Conservation (phyloP, 768 basidiomycete species). For the Rhizopogon roseolus region DNA sequence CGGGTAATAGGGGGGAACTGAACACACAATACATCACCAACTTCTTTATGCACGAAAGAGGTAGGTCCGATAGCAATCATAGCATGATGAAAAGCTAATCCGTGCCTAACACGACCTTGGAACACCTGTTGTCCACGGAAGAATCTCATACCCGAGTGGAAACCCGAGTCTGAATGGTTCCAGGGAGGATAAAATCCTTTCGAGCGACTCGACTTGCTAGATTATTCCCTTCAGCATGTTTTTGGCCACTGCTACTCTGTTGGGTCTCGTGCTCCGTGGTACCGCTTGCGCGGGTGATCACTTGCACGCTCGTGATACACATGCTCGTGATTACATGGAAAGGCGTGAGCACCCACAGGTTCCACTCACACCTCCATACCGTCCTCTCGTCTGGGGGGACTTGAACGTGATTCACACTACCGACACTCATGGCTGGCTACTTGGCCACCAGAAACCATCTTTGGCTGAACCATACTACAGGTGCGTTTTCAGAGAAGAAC, state of each 20-base stretch:
- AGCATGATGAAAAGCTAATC: too few relatives aligned
- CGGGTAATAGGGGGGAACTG: too few relatives aligned
- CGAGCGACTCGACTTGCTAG: too few relatives aligned
- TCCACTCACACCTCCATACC: constrained; percentile 51
- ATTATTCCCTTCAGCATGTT: constrained; percentile 1
- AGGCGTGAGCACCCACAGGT: constrained; percentile 36
- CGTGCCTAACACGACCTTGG: too few relatives aligned
- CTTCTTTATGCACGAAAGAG: too few relatives aligned
- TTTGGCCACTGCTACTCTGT: constrained; percentile 12
- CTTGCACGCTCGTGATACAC: constrained; percentile 15
- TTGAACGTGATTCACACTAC: constrained; percentile 87
- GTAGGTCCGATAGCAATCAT: too few relatives aligned
- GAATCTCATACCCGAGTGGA: too few relatives aligned
- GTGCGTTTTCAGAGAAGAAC: constrained; percentile 16
- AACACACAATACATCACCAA: too few relatives aligned
- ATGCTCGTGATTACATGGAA: constrained; percentile 27
- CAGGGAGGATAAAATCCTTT: too few relatives aligned
- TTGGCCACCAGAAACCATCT: constrained; percentile 75
- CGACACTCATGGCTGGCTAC: constrained; percentile 77
- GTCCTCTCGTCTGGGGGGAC: constrained; percentile 81
- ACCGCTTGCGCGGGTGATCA: constrained; percentile 17
- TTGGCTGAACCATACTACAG: constrained; percentile 77
- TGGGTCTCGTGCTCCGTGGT: constrained; percentile 8
- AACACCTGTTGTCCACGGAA: too few relatives aligned
- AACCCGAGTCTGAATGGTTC: too few relatives aligned